Evolutionary conservation across 345 rosid species (phyloP), one percentile per base, ranked within the genome.

Genomic region (Populus ilicifolia): DNA sequence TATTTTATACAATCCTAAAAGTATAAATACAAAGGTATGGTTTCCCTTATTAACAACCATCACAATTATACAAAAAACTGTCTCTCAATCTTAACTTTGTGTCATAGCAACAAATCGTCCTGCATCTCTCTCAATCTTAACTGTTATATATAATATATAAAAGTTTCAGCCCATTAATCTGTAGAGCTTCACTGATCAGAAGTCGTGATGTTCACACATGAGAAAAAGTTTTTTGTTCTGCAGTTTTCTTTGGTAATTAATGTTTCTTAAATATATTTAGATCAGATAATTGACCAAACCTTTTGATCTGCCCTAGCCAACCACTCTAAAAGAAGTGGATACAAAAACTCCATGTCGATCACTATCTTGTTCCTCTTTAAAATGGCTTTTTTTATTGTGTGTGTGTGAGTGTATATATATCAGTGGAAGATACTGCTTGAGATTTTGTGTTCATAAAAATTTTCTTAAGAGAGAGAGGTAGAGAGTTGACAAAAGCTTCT

Each of bases 401-500:
- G 29, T 27, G 29, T 27, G 29, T 27, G 29, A 1, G 29, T 27
- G 1, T 27, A 1, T 7, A 6, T 23, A n/a, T 59, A 23, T 25
- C 29, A 23, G 13, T 3, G 64, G 64, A n/a, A 23, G 64, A 59
- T 59, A 59, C 64, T 1, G 64, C 64, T 8, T n/a, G 64, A 59
- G 27, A 59, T 23, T 10, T 59, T n/a, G 64, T 9, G 64, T 0
- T 59, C 25, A 30, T 38, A 56, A 18, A 8, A 8, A 14, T 33
- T 33, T 1, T 52, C 23, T 5, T 29, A 38, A 67, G 72, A 38
- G n/a, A 75, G 66, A 77, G 76, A 73, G 48, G 13, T 3, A 46
- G 80, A 82, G 84, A 72, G 87, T 82, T 84, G 91, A 86, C 88
- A 72, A 66, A 61, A 48, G 50, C 21, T 10, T 48, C 69, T 4